Conservation (phyloP, 352 stramenopile species). For the Proteromonas lacertae region DNA sequence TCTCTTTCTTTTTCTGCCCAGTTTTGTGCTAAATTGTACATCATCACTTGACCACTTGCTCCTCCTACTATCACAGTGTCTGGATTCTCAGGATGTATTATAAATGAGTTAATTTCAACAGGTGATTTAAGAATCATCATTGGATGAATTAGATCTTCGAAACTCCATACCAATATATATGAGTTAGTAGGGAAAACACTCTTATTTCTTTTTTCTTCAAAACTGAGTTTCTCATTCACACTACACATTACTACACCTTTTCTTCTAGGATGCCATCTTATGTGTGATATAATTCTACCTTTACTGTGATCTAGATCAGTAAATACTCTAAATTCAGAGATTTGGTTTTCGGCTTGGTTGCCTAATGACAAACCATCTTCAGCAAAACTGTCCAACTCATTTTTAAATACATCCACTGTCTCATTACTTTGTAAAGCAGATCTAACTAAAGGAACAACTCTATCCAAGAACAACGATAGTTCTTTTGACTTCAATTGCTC, state of each 20-base stretch:
- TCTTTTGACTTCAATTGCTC: background rate
- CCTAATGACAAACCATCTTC: background rate
- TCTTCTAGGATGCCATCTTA: conserved; percentile 54
- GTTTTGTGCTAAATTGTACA: too few relatives aligned
- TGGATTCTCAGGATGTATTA: conserved; percentile 43
- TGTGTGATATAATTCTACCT: conserved; percentile 32
- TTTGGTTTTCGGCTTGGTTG: conserved; percentile 23
- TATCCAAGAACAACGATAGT: conserved; percentile 6
- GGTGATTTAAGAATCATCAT: conserved; percentile 54
- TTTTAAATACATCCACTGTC: conserved; percentile 20
- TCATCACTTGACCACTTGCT: conserved; percentile 44
- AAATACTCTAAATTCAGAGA: conserved; percentile 56
- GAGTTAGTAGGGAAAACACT: conserved; percentile 24
- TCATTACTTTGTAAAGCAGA: conserved; percentile 21
- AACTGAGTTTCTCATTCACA: conserved; percentile 34
- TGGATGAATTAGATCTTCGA: conserved; percentile 57
- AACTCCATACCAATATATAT: conserved; percentile 66
- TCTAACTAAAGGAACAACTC: conserved; percentile 8
- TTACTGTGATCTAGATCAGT: conserved; percentile 67
- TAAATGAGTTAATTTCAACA: conserved; percentile 41
- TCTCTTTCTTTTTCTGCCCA: conserved; percentile 18
- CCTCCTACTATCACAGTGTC: conserved; percentile 31
- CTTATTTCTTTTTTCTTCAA: conserved; percentile 29
- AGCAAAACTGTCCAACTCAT: conserved; percentile 6
- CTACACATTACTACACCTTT: conserved; percentile 43